These are phyloP conservation scores for Synura sp. DNA, from an alignment of 352 stramenopile species.

Conservation along the genomic window DNA sequence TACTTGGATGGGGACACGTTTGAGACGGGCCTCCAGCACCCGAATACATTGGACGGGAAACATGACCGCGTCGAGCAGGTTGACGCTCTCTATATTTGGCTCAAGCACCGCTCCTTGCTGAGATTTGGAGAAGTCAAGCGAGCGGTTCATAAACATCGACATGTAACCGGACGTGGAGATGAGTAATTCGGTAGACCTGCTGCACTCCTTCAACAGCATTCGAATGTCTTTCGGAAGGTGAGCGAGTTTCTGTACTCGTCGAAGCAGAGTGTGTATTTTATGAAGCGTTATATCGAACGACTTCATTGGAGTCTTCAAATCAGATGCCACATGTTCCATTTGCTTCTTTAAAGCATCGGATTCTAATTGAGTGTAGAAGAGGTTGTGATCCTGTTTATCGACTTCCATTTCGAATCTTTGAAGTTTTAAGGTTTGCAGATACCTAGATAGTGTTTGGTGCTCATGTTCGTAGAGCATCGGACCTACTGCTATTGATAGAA, in stretches of 20 bases:
- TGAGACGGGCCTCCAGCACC: background rate
- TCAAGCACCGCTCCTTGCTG: background rate
- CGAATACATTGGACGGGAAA: constrained; percentile 5
- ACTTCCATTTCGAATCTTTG: too few species aligned
- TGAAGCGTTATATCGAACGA: background rate
- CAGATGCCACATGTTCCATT: constrained; percentile 25
- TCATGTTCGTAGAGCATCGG: too few species aligned
- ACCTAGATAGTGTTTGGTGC: too few species aligned
- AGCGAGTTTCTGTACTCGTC: background rate
- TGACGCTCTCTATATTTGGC: background rate
- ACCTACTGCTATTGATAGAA: too few species aligned
- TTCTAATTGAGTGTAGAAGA: too few species aligned
- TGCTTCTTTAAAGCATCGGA: background rate
- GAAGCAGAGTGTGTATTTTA: background rate
- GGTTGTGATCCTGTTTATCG: too few species aligned
- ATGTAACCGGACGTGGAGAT: background rate
- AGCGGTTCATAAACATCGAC: constrained; percentile 12
- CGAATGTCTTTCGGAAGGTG: background rate
- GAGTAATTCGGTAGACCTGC: background rate
- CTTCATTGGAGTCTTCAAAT: constrained; percentile 10
- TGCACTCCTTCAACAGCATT: background rate
- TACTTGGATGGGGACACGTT: background rate
- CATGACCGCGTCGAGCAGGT: background rate
- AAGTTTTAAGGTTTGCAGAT: too few species aligned
- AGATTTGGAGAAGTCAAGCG: constrained; percentile 1